Evolutionary conservation across 345 rosid species (phyloP).

Genomic region (Noccaea caerulescens): DNA sequence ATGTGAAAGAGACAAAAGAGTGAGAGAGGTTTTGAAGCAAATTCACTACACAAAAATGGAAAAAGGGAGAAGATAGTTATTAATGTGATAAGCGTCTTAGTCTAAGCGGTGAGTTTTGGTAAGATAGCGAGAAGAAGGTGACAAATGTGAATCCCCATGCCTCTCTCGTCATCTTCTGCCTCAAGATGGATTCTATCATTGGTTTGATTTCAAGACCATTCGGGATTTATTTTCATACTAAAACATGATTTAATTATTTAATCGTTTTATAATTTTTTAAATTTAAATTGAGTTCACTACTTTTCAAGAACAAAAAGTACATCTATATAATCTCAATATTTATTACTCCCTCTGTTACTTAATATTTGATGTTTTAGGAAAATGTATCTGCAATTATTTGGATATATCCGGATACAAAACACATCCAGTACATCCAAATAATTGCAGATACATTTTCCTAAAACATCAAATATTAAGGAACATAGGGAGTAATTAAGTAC

Average conservation of each 20-base stretch:
- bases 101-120: conserved; percentile 41
- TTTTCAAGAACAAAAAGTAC: background rate
- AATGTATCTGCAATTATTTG: too few relatives aligned
- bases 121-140: conserved; percentile 39
- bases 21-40: conserved; percentile 21
- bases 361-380: too few relatives aligned
- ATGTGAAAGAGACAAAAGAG: conserved; percentile 34
- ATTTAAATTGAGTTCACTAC: background rate
- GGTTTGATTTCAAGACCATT: conserved; percentile 4
- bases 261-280: background rate
- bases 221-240: background rate
- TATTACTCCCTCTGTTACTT: too few relatives aligned
- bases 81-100: conserved; percentile 22
- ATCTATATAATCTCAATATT: background rate
- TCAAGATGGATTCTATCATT: conserved; percentile 11
- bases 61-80: conserved; percentile 29
- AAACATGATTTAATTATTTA: background rate
- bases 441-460: too few relatives aligned
- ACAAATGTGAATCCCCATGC: conserved; percentile 33
- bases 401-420: too few relatives aligned
- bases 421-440: too few relatives aligned
- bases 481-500: too few relatives aligned
- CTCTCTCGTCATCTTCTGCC: conserved; percentile 32
- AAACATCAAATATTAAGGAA: too few relatives aligned
- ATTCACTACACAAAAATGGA: conserved; percentile 5